phyloP scores from a whole-genome alignment of 257 asterid species.

The Nicotiana tabacum region DNA sequence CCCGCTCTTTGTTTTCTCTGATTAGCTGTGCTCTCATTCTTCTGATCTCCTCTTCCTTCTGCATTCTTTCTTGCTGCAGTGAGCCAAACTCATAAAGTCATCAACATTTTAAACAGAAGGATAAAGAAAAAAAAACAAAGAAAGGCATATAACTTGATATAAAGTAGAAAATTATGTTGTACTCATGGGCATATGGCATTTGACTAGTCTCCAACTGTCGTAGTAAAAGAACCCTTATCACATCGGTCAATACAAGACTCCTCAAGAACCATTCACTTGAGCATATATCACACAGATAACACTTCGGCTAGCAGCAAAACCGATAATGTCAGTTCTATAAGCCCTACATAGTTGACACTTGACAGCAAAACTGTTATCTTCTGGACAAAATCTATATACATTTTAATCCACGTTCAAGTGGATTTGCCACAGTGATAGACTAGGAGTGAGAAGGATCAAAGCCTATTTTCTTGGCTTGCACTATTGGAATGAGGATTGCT shows the following conservation, averaged over 20 bases:
- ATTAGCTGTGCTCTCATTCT: constrained; percentile 50
- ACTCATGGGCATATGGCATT: not conserved
- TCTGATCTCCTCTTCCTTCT: constrained; percentile 57
- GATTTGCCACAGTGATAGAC: not conserved
- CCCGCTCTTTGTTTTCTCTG: constrained; percentile 44
- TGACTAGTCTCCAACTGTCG: not conserved
- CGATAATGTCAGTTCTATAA: not conserved
- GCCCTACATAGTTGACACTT: not conserved
- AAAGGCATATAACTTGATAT: not conserved
- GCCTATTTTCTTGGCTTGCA: not conserved
- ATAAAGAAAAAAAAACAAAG: not conserved
- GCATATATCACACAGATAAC: not conserved
- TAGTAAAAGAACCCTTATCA: not conserved
- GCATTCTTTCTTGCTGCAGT: constrained; percentile 60
- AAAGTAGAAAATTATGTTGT: not conserved
- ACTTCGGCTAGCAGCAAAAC: not conserved
- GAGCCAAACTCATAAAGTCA: not conserved
- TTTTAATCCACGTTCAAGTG: not conserved
- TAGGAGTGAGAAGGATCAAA: not conserved
- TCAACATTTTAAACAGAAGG: not conserved
- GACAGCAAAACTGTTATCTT: not conserved
- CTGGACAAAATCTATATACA: not conserved
- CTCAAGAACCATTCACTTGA: not conserved
- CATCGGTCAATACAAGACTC: not conserved
- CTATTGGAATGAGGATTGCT: not conserved